These are phyloP conservation scores for Sarocladium oryzae DNA, from an alignment of 2,329 filamentous ascomycete genomes.

Conservation along the genomic window DNA sequence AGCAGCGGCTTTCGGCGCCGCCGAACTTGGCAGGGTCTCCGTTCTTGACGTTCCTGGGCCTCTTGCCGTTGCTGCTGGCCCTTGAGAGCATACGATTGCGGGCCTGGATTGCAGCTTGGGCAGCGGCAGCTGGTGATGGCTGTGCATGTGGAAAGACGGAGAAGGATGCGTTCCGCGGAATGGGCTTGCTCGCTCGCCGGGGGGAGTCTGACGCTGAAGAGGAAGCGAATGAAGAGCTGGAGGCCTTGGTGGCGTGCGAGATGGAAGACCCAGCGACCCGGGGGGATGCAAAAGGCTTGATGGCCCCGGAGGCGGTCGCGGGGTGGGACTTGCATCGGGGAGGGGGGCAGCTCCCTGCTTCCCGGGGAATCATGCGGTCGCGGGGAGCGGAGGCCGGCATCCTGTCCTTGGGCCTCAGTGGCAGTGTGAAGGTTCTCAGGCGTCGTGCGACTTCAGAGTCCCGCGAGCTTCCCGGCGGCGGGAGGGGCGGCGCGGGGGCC, in stretches of 20 bases:
- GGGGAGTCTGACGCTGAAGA: neutral
- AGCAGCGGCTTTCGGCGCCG: neutral
- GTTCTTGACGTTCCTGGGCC: no score
- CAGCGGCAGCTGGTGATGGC: neutral
- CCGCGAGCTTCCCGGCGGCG: neutral
- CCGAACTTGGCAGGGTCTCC: no score
- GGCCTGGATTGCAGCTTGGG: neutral
- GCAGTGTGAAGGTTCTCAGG: neutral
- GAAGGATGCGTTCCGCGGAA: conserved; percentile 5
- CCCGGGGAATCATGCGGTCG: conserved; percentile 6
- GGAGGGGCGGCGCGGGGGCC: neutral
- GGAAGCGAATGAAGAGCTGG: neutral
- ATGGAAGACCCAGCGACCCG: no score
- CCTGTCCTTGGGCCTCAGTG: neutral
- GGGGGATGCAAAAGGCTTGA: neutral
- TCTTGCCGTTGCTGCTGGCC: neutral
- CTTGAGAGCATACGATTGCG: neutral
- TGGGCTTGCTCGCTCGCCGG: neutral
- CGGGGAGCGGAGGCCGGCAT: neutral
- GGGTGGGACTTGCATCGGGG: conserved; percentile 3
- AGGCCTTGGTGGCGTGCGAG: neutral
- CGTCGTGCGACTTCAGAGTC: no score
- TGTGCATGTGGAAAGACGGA: neutral
- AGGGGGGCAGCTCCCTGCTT: conserved; percentile 4
- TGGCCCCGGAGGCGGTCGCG: neutral